These are phyloP conservation scores for Clonostachys rosea DNA, from an alignment of 2,329 filamentous ascomycete species.

Conservation along the genomic window DNA sequence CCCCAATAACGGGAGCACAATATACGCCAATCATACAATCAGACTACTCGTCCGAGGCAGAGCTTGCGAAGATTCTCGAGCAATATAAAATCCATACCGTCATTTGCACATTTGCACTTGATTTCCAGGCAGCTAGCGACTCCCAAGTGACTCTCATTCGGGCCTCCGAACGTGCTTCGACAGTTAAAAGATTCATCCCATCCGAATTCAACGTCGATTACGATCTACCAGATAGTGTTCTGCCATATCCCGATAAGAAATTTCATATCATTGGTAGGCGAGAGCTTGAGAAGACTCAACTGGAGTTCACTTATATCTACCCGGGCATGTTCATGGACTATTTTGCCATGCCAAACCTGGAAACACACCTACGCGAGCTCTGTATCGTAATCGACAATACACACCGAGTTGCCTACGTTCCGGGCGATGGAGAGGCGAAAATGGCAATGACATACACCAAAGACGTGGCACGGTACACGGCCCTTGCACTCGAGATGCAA, in stretches of 20 bases:
- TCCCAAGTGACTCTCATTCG: constrained; percentile 22
- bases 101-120: constrained; percentile 23
- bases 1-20: too few relatives aligned
- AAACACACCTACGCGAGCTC: constrained; percentile 15
- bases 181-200: constrained; percentile 25
- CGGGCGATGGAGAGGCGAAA: constrained; percentile 18
- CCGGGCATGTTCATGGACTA: constrained; percentile 30
- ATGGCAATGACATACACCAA: constrained; percentile 23
- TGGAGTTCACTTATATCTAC: constrained; percentile 25
- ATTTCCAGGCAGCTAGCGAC: constrained; percentile 9
- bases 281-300: constrained; percentile 17
- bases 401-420: constrained; percentile 15
- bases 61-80: constrained; percentile 11
- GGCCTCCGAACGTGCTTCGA: constrained; percentile 18
- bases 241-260: constrained; percentile 23
- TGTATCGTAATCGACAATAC: constrained; percentile 20
- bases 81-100: constrained; percentile 16
- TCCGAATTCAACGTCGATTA: constrained; percentile 31
- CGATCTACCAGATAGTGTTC: constrained; percentile 19
- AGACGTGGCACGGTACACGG: constrained; percentile 20
- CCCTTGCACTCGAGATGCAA: constrained; percentile 18
- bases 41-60: constrained; percentile 15
- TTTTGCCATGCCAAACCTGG: constrained; percentile 19
- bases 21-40: constrained; percentile 16
- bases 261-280: constrained; percentile 17